These are phyloP conservation scores for Termitomyces sp. DNA, from an alignment of 768 basidiomycete species.

Conservation along the genomic window DNA sequence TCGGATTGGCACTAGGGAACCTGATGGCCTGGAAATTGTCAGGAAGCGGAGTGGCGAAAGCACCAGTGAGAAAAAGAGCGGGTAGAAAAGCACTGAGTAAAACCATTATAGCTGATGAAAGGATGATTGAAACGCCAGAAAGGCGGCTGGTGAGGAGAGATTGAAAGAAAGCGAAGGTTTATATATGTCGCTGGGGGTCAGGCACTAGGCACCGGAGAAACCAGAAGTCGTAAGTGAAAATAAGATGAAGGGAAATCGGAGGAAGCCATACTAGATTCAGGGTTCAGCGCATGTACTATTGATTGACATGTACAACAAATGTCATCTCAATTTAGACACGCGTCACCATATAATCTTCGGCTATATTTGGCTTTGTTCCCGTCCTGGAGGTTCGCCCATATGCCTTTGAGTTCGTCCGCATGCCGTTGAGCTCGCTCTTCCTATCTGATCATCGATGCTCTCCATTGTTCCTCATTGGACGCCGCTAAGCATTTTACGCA, in stretches of 20 bases:
- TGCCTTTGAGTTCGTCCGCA: no score
- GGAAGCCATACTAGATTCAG: constrained; percentile 6
- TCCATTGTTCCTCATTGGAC: constrained; percentile 12
- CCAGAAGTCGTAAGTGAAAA: constrained; percentile 1
- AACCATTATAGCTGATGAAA: constrained; percentile 24
- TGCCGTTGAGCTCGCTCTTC: neutral
- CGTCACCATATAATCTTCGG: constrained; percentile 7
- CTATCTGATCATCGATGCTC: constrained; percentile 7
- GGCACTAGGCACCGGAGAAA: constrained; percentile 17
- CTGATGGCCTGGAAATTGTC: constrained; percentile 14
- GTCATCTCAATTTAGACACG: constrained; percentile 15
- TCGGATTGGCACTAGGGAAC: constrained; percentile 31
- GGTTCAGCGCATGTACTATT: neutral
- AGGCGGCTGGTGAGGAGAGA: constrained; percentile 14
- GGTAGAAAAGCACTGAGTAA: constrained; percentile 26
- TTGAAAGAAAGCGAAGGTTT: constrained; percentile 11
- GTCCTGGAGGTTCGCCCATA: neutral
- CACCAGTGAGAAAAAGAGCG: constrained; percentile 24
- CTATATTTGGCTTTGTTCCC: constrained; percentile 10
- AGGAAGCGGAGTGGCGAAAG: constrained; percentile 25
- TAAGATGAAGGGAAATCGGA: no score
- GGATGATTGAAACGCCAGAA: constrained; percentile 13
- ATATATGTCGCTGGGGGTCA: constrained; percentile 12
- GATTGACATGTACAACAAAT: constrained; percentile 18
- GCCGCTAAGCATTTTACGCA: neutral